A percentile compares a stretch with the other conserved stretches of the same genome.
phyloP scores from a whole-genome alignment of 768 basidiomycete genomes.

The Tricholoma matsutake region DNA sequence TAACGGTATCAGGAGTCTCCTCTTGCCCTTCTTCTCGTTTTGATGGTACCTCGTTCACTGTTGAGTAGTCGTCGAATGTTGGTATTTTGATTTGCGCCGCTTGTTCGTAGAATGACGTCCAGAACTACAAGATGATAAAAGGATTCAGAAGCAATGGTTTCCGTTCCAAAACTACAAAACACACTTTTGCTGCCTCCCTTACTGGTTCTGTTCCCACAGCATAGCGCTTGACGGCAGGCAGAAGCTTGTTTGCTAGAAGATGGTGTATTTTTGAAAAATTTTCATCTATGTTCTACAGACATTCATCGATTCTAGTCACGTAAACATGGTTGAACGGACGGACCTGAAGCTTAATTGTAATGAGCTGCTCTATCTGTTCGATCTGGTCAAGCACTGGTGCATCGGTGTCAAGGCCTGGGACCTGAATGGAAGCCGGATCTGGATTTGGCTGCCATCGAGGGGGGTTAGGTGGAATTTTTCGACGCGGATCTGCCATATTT shows the following conservation, averaged over 20 bases:
- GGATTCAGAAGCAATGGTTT: neutral
- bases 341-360: slow-evolving; percentile 88
- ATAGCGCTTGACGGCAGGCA: slow-evolving; percentile 90
- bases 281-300: slow-evolving; percentile 78
- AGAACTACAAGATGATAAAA: slow-evolving; percentile 59
- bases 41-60: slow-evolving; percentile 47
- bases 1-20: slow-evolving; percentile 18
- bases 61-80: slow-evolving; percentile 66
- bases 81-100: slow-evolving; percentile 87
- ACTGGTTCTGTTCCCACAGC: slow-evolving; percentile 85
- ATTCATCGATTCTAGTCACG: neutral
- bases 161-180: slow-evolving; percentile 17
- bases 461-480: slow-evolving; percentile 54
- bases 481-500: slow-evolving; percentile 33
- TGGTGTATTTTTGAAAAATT: slow-evolving; percentile 91
- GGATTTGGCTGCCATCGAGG: slow-evolving; percentile 64
- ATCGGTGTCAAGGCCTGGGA: slow-evolving; percentile 70
- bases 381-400: slow-evolving; percentile 79
- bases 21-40: slow-evolving; percentile 32
- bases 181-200: slow-evolving; percentile 84
- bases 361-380: slow-evolving; percentile 94
- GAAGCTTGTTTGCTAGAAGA: slow-evolving; percentile 70
- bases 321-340: slow-evolving; percentile 7
- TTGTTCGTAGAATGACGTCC: slow-evolving; percentile 94
- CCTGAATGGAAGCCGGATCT: slow-evolving; percentile 59